phyloP scores from a whole-genome alignment of 345 rosid genomes.

The Viola odorata region DNA sequence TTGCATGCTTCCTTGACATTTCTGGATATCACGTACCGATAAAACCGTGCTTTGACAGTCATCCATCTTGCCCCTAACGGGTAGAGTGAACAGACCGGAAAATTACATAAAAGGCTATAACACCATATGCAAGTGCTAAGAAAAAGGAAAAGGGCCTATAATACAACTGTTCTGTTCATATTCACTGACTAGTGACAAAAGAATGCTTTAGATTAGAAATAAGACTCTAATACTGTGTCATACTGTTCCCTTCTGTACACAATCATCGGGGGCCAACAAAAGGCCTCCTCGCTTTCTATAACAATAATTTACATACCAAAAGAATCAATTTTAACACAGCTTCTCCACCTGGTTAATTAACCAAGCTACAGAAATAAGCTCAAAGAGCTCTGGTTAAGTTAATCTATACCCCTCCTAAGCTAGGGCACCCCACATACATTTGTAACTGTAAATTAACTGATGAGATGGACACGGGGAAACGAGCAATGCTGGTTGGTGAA shows the following conservation, averaged over 20 bases:
- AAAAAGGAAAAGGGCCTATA: too few relatives aligned
- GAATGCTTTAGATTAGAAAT: too few relatives aligned
- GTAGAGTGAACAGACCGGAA: too few relatives aligned
- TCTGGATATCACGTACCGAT: too few relatives aligned
- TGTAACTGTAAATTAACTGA: conserved; percentile 14
- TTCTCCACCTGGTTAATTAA: conserved; percentile 8
- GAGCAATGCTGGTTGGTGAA: neutral
- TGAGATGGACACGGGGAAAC: conserved; percentile 12
- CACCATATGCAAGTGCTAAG: too few relatives aligned
- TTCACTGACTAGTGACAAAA: too few relatives aligned
- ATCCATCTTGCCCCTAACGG: too few relatives aligned
- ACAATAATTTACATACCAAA: conserved; percentile 14
- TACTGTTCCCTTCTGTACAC: conserved; percentile 6
- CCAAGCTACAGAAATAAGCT: conserved; percentile 31
- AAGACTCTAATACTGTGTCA: too few relatives aligned
- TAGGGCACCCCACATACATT: neutral
- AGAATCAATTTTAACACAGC: conserved; percentile 16
- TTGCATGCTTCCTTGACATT: too few relatives aligned
- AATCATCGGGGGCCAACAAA: conserved; percentile 1
- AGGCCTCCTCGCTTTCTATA: conserved; percentile 1
- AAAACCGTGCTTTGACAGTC: too few relatives aligned
- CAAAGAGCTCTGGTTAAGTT: conserved; percentile 6
- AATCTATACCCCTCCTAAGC: conserved; percentile 11
- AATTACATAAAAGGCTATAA: too few relatives aligned
- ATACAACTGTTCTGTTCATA: too few relatives aligned